Evolutionary conservation across 139 green algal species (phyloP), one percentile per base, ranked within the genome.

Genomic region (Haematococcus sp.): DNA sequence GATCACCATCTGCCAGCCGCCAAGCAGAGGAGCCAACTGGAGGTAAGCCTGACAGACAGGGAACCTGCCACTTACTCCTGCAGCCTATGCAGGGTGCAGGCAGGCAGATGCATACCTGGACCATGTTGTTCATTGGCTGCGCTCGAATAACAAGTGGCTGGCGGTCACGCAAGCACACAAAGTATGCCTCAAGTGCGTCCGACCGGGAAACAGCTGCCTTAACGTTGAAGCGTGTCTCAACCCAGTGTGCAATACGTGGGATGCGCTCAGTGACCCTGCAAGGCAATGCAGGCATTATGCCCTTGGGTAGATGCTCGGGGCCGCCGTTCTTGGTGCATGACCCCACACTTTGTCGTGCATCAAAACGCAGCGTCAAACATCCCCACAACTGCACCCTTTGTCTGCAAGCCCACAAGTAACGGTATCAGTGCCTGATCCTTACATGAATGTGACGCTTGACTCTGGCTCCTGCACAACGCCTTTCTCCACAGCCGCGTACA

Each of bases 401-500:
- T 49, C n/a, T n/a, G n/a, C n/a, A n/a, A n/a, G n/a, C n/a, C n/a
- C n/a, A n/a, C n/a, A n/a, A n/a, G 49, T 58, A 58, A 19, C 19
- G 49, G 49, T 58, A 19, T 16, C 19, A 58, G 49, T 58, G 40
- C 40, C 40, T 49, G n/a, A n/a, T n/a, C n/a, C 66, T 52, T 35
- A 84, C 79, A 22, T 79, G 67, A 87, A 89, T 1, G 67, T 71
- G 43, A 91, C 84, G 35, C 19, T 80, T 3, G 81, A 87, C 0
- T 63, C 32, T 1, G 83, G 76, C 46, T 80, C 63, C 25, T 63
- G 44, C 11, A 83, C 19, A 0, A 52, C n/a, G 59, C 55, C 59
- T 7, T 25, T 35, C 27, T 88, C 82, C 54, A 84, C 69, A 20
- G 61, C 67, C 25, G 78, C 85, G 68, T 92, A 95, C 84, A 92